Evolutionary conservation across 768 basidiomycete species (phyloP).

Genomic region (Tricholoma bakamatsutake): DNA sequence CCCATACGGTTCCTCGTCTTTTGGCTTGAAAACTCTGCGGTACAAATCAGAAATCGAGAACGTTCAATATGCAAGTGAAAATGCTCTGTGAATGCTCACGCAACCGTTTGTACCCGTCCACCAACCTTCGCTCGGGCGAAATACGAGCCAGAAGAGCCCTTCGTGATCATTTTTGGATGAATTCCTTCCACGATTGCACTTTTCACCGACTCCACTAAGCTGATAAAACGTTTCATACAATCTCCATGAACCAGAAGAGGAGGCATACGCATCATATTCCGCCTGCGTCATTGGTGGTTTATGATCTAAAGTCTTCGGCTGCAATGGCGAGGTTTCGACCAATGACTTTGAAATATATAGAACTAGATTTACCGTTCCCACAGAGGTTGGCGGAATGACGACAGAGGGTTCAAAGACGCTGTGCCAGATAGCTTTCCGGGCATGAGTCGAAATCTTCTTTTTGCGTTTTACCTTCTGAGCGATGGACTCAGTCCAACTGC

Average conservation of each 20-base stretch:
- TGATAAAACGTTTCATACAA: conserved; percentile 20
- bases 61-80: background rate
- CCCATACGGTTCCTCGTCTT: conserved; percentile 88
- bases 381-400: conserved; percentile 24
- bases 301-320: conserved; percentile 82
- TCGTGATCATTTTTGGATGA: conserved; percentile 87
- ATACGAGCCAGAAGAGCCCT: conserved; percentile 88
- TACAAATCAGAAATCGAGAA: background rate
- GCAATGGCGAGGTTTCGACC: conserved; percentile 5
- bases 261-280: conserved; percentile 62
- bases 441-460: conserved; percentile 63
- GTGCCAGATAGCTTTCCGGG: conserved; percentile 69
- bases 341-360: conserved; percentile 2
- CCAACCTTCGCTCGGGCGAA: conserved; percentile 84
- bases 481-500: conserved; percentile 82
- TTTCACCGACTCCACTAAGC: conserved; percentile 59
- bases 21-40: conserved; percentile 82
- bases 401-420: conserved; percentile 73
- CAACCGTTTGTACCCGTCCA: conserved; percentile 71
- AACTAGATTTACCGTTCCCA: conserved; percentile 30
- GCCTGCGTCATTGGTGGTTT: conserved; percentile 67
- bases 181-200: conserved; percentile 69
- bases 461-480: conserved; percentile 81
- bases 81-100: conserved; percentile 42
- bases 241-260: background rate